Evolutionary conservation across 306 rosid genomes (phyloP).

Genomic region (Cicer cuneatum): DNA sequence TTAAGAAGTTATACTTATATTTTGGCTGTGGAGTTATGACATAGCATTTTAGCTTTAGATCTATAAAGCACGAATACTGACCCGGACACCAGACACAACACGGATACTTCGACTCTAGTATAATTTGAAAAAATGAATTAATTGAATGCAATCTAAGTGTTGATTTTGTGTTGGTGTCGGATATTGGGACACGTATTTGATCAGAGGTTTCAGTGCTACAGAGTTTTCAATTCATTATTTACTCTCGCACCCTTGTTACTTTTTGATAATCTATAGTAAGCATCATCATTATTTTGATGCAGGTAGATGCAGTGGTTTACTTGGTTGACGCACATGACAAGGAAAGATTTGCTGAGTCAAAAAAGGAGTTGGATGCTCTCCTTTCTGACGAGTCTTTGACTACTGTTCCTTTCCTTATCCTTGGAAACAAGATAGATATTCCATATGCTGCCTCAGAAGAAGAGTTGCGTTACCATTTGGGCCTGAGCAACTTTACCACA

Average conservation of each 20-base stretch:
- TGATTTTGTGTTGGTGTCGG: no score
- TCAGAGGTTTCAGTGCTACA: no score
- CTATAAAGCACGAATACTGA: no score
- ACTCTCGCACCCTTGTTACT: neutral
- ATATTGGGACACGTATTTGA: no score
- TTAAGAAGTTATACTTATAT: neutral
- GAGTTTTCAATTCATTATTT: neutral
- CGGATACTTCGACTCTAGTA: no score
- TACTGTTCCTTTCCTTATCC: slow-evolving; percentile 68
- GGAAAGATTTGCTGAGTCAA: slow-evolving; percentile 74
- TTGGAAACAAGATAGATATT: slow-evolving; percentile 84
- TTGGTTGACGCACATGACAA: slow-evolving; percentile 74
- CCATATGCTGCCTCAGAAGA: slow-evolving; percentile 83
- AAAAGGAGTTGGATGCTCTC: slow-evolving; percentile 77
- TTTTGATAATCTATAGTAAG: slow-evolving; percentile 1
- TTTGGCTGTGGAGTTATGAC: neutral
- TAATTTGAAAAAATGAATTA: no score
- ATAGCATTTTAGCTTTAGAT: neutral
- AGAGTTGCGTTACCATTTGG: slow-evolving; percentile 70
- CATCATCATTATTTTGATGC: slow-evolving; percentile 11
- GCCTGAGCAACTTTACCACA: slow-evolving; percentile 75
- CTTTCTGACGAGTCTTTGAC: slow-evolving; percentile 68
- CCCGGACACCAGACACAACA: no score
- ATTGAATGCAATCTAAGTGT: no score
- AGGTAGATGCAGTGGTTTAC: slow-evolving; percentile 85